Conservation (phyloP, 164 flowering plant species). For the Vitis labrusca region DNA sequence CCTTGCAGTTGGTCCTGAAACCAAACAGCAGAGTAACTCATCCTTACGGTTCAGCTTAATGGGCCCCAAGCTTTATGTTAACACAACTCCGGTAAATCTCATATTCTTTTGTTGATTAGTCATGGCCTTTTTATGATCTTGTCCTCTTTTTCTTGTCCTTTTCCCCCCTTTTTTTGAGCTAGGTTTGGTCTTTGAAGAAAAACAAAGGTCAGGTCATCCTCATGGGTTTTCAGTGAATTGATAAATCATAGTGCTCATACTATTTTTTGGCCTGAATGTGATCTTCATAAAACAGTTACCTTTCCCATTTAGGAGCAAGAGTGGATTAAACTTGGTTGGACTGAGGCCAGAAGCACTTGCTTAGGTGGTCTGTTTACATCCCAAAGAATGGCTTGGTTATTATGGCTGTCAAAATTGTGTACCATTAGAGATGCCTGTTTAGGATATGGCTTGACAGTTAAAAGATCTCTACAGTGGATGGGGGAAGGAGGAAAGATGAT, state of each 20-base stretch:
- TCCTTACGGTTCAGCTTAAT: constrained; percentile 36
- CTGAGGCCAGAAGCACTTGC: neutral
- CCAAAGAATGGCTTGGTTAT: too few species aligned
- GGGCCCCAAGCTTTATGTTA: constrained; percentile 43
- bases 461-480: too few species aligned
- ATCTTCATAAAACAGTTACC: too few species aligned
- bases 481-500: too few species aligned
- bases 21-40: constrained; percentile 18
- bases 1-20: constrained; percentile 31
- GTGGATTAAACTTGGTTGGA: neutral
- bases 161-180: neutral
- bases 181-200: neutral
- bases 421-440: too few species aligned
- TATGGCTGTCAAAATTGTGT: too few species aligned
- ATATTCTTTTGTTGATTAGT: neutral
- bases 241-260: neutral
- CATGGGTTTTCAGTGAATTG: neutral
- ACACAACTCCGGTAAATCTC: constrained; percentile 24
- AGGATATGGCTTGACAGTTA: too few species aligned
- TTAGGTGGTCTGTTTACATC: too few species aligned
- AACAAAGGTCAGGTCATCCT: neutral
- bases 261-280: too few species aligned
- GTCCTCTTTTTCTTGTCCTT: neutral
- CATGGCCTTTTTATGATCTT: neutral
- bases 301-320: neutral